Evolutionary conservation across 2,329 filamentous ascomycete species (phyloP).

Genomic region (Hypocrella siamensis): DNA sequence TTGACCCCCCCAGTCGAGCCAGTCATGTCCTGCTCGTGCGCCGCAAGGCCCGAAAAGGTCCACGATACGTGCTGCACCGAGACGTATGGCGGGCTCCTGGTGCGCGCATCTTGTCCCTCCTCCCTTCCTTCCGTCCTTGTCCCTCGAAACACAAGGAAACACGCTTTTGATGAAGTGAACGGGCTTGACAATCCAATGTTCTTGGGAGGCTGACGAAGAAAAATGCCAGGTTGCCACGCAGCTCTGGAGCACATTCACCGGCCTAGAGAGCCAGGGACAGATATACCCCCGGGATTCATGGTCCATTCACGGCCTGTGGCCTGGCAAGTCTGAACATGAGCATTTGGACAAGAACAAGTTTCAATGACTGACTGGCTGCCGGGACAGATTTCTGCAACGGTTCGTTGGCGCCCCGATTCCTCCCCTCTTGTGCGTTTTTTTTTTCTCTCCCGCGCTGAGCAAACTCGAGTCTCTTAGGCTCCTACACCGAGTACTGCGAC

Average conservation of each 20-base stretch:
- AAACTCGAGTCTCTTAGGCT: conserved; percentile 20
- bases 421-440: not conserved
- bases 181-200: not conserved
- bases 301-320: conserved; percentile 46
- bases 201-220: not conserved
- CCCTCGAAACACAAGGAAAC: no score
- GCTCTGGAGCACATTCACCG: conserved; percentile 50
- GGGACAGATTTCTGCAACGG: conserved; percentile 30
- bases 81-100: conserved; percentile 46
- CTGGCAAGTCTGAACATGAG: conserved; percentile 12
- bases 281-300: conserved; percentile 39
- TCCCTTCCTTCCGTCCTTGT: no score
- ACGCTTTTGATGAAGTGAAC: not conserved
- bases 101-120: conserved; percentile 9
- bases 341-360: not conserved
- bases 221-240: conserved; percentile 37
- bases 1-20: conserved; percentile 5
- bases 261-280: conserved; percentile 40
- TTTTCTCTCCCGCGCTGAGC: not conserved
- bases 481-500: conserved; percentile 54
- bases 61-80: conserved; percentile 47
- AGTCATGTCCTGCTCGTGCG: conserved; percentile 30
- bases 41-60: conserved; percentile 25
- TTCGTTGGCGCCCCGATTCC: conserved; percentile 2
- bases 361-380: not conserved